Conservation (phyloP, 202 grass and related monocot species). For the Schoenoplectus tabernaemontani region DNA sequence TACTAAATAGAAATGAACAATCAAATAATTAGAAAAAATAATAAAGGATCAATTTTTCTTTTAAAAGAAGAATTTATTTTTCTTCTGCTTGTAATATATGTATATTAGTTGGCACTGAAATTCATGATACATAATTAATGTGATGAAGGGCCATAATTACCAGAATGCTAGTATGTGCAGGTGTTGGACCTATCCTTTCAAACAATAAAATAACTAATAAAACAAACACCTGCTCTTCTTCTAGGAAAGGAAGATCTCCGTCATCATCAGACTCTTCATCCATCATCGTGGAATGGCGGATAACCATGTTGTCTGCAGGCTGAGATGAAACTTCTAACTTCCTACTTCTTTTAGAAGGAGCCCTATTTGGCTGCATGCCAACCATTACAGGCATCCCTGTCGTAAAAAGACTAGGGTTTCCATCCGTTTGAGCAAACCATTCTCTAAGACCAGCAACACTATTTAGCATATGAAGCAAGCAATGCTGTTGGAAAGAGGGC, state of each 20-base stretch:
- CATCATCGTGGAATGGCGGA: constrained; percentile 37
- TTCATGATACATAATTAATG: not conserved
- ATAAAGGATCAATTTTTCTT: too few species aligned
- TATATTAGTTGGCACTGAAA: too few species aligned
- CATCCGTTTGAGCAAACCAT: constrained; percentile 96
- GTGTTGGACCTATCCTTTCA: not conserved
- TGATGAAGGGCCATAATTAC: not conserved
- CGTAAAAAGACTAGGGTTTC: constrained; percentile 42
- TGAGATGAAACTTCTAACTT: constrained; percentile 43
- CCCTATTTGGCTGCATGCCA: constrained; percentile 36
- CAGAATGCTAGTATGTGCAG: not conserved
- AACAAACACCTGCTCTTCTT: constrained; percentile 47
- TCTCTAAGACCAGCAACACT: constrained; percentile 96
- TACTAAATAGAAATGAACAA: not conserved
- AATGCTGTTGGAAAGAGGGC: constrained; percentile 92
- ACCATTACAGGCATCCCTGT: constrained; percentile 80
- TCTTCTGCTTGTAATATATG: not conserved
- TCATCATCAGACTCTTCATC: constrained; percentile 96
- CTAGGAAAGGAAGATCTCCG: constrained; percentile 54
- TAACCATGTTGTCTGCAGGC: constrained; percentile 35
- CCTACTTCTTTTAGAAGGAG: constrained; percentile 63
- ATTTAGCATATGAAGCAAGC: constrained; percentile 94
- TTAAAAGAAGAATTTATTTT: not conserved
- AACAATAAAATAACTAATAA: constrained; percentile 18
- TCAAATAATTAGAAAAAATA: too few species aligned